phyloP scores from a whole-genome alignment of 805 yeast genomes.

The Kregervanrija delftensis region DNA sequence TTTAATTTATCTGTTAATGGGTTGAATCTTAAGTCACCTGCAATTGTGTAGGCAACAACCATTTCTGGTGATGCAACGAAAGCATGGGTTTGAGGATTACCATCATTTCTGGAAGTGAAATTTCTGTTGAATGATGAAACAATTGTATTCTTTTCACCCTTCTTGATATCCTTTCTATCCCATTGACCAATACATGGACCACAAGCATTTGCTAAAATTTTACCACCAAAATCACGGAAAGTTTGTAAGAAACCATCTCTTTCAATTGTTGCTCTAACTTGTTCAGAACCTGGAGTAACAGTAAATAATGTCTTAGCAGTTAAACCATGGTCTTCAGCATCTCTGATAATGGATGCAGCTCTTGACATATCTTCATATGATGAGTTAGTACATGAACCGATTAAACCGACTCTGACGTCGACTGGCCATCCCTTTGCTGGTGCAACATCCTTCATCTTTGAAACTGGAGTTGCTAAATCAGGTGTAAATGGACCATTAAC shows the following conservation, averaged over 20 bases:
- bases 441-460: constrained; percentile 70
- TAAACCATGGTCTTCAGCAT: constrained; percentile 81
- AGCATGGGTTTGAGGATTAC: constrained; percentile 95
- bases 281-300: constrained; percentile 98
- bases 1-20: constrained; percentile 83
- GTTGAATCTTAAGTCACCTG: constrained; percentile 89
- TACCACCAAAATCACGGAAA: constrained; percentile 83
- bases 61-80: constrained; percentile 98
- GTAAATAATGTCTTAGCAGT: constrained; percentile 88
- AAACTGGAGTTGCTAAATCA: constrained; percentile 89
- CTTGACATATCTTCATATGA: constrained; percentile 98
- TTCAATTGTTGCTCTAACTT: constrained; percentile 92
- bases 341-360: constrained; percentile 82
- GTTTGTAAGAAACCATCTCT: constrained; percentile 85
- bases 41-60: constrained; percentile 93
- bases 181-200: constrained; percentile 99
- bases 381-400: constrained; percentile 98
- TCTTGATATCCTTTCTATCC: constrained; percentile 79
- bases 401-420: constrained; percentile 83
- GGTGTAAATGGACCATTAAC: constrained; percentile 99
- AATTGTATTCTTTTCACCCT: constrained; percentile 72
- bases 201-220: constrained; percentile 94
- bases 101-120: constrained; percentile 96
- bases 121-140: constrained; percentile 97
- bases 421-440: constrained; percentile 78